phyloP scores from a whole-genome alignment of 345 rosid genomes.

The Lumnitzera racemosa region DNA sequence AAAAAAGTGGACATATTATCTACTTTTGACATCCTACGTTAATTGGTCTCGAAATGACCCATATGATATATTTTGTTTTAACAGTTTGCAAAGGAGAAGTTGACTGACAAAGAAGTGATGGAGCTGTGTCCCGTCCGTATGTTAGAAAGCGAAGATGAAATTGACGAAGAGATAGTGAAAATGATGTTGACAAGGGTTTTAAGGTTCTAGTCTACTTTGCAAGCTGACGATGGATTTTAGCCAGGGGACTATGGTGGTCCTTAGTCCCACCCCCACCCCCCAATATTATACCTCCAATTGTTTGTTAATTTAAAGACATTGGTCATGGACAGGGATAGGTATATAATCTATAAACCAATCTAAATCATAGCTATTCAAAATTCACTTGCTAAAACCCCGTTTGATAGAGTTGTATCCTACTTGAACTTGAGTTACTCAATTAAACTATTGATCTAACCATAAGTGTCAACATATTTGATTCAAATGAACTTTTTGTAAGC shows the following conservation, averaged over 20 bases:
- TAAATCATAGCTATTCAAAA: too few species aligned
- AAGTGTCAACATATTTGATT: too few species aligned
- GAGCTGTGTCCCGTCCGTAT: neutral
- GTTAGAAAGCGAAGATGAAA: slow-evolving; percentile 16
- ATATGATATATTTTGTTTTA: neutral
- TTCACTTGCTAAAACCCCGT: too few species aligned
- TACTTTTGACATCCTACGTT: too few species aligned
- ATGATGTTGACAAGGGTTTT: slow-evolving; percentile 31
- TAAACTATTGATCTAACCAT: too few species aligned
- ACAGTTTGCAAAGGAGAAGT: slow-evolving; percentile 33
- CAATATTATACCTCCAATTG: too few species aligned
- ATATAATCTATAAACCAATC: too few species aligned
- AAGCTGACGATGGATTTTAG: slow-evolving; percentile 65
- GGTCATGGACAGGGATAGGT: too few species aligned
- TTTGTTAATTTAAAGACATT: too few species aligned
- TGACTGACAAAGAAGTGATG: neutral
- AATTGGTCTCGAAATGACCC: neutral
- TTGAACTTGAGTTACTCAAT: too few species aligned
- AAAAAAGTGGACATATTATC: neutral
- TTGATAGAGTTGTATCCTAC: too few species aligned
- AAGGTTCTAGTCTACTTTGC: slow-evolving; percentile 47
- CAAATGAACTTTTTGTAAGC: too few species aligned
- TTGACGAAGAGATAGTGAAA: slow-evolving; percentile 21
- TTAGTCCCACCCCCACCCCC: slow-evolving; percentile 42
- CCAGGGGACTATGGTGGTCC: slow-evolving; percentile 86